These are phyloP conservation scores for Ganoderma leucocontextum DNA, from an alignment of 1,284 basidiomycete species.

Conservation along the genomic window DNA sequence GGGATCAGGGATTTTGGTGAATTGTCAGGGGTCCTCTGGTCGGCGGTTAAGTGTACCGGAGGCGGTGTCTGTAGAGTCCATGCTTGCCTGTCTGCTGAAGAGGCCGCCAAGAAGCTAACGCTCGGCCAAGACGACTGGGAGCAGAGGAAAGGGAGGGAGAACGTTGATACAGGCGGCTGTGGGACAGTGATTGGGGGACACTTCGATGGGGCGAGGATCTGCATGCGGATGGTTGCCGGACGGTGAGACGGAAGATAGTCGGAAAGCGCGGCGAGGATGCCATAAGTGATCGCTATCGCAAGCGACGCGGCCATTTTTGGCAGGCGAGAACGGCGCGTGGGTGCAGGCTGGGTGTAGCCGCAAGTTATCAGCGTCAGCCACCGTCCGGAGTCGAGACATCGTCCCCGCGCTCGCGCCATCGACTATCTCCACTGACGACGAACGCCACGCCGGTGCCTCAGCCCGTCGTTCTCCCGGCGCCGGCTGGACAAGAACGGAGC, in stretches of 20 bases:
- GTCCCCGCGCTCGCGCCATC: slow-evolving; percentile 11
- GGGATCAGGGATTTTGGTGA: no score
- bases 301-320: slow-evolving; percentile 17
- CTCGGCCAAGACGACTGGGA: background rate
- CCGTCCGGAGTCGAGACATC: slow-evolving; percentile 10
- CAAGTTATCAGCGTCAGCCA: slow-evolving; percentile 29
- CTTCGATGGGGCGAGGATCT: slow-evolving; percentile 5
- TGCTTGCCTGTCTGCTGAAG: background rate
- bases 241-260: slow-evolving; percentile 29
- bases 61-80: background rate
- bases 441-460: background rate
- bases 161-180: background rate
- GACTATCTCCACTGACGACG: slow-evolving; percentile 10
- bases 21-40: no score
- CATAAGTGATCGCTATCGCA: slow-evolving; percentile 25
- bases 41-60: background rate
- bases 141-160: background rate
- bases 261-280: slow-evolving; percentile 26
- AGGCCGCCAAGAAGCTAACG: background rate
- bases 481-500: slow-evolving; percentile 9
- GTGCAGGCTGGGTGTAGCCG: slow-evolving; percentile 21
- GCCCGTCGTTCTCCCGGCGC: slow-evolving; percentile 1
- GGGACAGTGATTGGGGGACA: slow-evolving; percentile 2
- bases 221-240: slow-evolving; percentile 15
- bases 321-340: slow-evolving; percentile 14